Conservation (phyloP, 2,329 filamentous ascomycete genomes). For the Neoascochyta sp. region DNA sequence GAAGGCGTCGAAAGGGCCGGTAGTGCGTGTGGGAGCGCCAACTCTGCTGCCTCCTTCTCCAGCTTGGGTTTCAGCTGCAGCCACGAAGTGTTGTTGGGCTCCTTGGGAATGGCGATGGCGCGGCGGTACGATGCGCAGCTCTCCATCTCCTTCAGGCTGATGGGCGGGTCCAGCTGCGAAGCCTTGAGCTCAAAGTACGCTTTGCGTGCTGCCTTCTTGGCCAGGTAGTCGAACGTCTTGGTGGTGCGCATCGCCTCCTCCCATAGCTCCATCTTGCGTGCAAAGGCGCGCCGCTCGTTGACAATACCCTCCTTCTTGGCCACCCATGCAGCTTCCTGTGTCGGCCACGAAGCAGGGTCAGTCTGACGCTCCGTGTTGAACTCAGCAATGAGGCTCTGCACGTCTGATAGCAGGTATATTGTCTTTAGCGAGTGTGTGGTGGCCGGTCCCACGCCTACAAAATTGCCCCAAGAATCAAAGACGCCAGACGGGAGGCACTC, state of each 20-base stretch:
- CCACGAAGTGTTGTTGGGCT: constrained; percentile 37
- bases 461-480: constrained; percentile 41
- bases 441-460: constrained; percentile 35
- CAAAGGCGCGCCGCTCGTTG: constrained; percentile 32
- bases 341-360: constrained; percentile 15
- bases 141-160: constrained; percentile 32
- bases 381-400: constrained; percentile 26
- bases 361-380: constrained; percentile 15
- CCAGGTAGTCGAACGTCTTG: constrained; percentile 28
- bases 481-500: constrained; percentile 33
- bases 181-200: constrained; percentile 39
- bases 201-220: constrained; percentile 34
- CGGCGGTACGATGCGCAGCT: constrained; percentile 40
- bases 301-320: constrained; percentile 21
- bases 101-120: constrained; percentile 40
- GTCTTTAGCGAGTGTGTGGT: constrained; percentile 34
- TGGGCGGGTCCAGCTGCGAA: constrained; percentile 35
- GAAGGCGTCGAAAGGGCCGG: constrained; percentile 10
- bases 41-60: constrained; percentile 30
- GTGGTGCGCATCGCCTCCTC: constrained; percentile 31
- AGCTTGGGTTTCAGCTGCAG: constrained; percentile 36
- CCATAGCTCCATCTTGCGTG: constrained; percentile 38
- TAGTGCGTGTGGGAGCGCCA: constrained; percentile 7
- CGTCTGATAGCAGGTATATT: constrained; percentile 30
- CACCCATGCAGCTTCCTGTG: constrained; percentile 21